Base-by-base conservation (phyloP, 345 rosid species). In the Ricinus communis region DNA sequence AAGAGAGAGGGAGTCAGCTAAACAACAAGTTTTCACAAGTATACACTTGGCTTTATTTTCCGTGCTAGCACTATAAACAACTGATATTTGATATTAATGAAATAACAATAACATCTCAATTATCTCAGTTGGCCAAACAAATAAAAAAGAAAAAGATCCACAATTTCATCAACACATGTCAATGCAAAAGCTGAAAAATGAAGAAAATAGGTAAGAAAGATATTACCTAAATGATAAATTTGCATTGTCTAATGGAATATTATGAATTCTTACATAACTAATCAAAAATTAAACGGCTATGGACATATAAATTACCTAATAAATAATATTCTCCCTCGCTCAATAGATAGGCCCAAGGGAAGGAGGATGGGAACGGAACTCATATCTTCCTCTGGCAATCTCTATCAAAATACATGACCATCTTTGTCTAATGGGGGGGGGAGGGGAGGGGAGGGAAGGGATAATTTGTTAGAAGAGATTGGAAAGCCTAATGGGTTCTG, bases 21-120 rank as follows among this genome's bases (percentile, higher is more conserved):
- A 55, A 54, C 62, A 72, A 28, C 16, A 47, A 69, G 45, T 6
- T 33, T 51, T 53, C 33, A 67, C 58, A 33, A 13, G n/a, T 7
- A 67, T 11, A 18, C 4, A 22, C 25, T 43, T 41, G 50, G 66
- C 25, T 25, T 62, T 50, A 67, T 52, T 51, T 67, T 10, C 6
- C 60, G 33, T 11, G 15, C 14, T 10, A 67, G 19, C 21, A 52
- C 38, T 30, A 14, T 51, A 67, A 52, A 52, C 15, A 19, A 11
- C 24, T 3, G 0, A 4, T 15, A 30, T 50, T n/a, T 66, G 33
- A 36, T n/a, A 33, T 21, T 0, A 2, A 14, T 30, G 60, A 15
- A 13, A 67, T 52, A 38, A 67, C 33, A 52, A 3, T 5, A 33
- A 33, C 47, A 52, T 0, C 6, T 1, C 13, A 67, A 53, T 52